phyloP scores from a whole-genome alignment of 2,329 filamentous ascomycete species.

The Colletotrichum brevisporum region DNA sequence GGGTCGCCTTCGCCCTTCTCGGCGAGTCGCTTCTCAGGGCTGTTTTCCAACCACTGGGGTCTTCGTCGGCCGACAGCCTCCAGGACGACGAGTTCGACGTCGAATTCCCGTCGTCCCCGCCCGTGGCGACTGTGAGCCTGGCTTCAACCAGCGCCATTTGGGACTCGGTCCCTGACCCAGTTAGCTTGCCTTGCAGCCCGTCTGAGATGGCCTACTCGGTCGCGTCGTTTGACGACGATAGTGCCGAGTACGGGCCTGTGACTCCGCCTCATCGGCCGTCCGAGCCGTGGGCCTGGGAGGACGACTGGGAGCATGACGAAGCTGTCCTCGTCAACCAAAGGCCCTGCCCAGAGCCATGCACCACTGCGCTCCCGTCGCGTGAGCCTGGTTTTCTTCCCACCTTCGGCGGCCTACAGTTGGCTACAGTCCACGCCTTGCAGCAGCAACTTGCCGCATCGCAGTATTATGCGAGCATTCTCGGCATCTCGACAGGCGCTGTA shows the following conservation, averaged over 20 bases:
- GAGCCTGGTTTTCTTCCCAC: background rate
- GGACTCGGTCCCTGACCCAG: background rate
- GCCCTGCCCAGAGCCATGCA: background rate
- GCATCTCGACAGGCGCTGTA: background rate
- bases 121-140: background rate
- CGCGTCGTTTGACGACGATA: background rate
- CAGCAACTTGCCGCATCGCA: background rate
- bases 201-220: background rate
- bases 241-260: background rate
- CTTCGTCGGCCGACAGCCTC: background rate
- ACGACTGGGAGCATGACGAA: background rate
- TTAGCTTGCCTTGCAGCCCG: background rate
- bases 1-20: slow-evolving; percentile 10
- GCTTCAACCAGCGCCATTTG: slow-evolving; percentile 5
- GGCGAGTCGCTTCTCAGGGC: slow-evolving; percentile 23
- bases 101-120: background rate
- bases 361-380: background rate
- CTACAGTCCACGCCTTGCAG: background rate
- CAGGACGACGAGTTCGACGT: background rate
- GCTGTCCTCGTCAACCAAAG: background rate
- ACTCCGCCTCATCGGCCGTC: background rate
- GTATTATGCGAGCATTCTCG: background rate
- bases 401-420: background rate
- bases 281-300: background rate
- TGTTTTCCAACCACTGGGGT: background rate